These are phyloP conservation scores for Salvia sclarea DNA, from an alignment of 305 asterid genomes.

Conservation along the genomic window DNA sequence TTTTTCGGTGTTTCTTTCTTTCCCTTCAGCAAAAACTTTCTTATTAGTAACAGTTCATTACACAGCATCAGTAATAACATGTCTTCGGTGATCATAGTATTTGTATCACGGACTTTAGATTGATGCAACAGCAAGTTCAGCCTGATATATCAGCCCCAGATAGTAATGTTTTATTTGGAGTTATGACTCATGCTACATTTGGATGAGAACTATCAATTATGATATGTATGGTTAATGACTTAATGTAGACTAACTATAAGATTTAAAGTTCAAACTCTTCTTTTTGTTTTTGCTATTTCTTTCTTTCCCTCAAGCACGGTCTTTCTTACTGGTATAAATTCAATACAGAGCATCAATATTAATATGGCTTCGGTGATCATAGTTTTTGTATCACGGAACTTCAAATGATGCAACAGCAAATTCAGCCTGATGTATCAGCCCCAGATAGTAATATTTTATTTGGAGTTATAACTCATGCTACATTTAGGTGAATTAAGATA, in stretches of 20 bases:
- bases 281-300: not conserved
- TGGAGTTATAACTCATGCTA: constrained; percentile 83
- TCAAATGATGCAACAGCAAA: constrained; percentile 63
- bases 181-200: constrained; percentile 73
- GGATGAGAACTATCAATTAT: constrained; percentile 2
- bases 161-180: constrained; percentile 61
- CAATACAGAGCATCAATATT: constrained; percentile 49
- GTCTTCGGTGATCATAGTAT: constrained; percentile 57
- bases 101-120: constrained; percentile 44
- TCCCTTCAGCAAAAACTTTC: constrained; percentile 5
- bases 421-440: constrained; percentile 73
- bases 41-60: constrained; percentile 11
- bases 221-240: not conserved
- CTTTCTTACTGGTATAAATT: constrained; percentile 16
- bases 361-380: constrained; percentile 49
- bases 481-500: constrained; percentile 29
- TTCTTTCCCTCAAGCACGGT: not conserved
- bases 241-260: not conserved
- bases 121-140: constrained; percentile 69
- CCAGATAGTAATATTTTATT: constrained; percentile 52
- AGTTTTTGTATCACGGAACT: constrained; percentile 57
- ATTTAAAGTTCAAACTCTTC: not conserved
- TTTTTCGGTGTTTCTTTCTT: not conserved
- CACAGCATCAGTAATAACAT: constrained; percentile 48
- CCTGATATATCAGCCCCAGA: constrained; percentile 77